Evolutionary conservation across 352 stramenopile species (phyloP).

Genomic region (Pythium grandisporangium): DNA sequence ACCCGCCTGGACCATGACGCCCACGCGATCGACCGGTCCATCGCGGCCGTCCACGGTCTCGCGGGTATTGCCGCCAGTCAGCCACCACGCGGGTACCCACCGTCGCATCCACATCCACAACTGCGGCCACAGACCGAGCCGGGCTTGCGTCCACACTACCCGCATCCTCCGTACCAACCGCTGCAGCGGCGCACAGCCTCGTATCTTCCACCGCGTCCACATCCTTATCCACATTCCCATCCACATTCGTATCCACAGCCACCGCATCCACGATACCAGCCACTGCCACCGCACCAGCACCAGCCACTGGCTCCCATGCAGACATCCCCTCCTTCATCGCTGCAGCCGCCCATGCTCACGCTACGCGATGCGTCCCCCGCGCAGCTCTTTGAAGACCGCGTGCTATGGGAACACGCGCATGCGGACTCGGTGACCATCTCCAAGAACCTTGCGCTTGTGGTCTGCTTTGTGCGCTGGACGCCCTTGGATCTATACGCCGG

Average conservation of each 20-base stretch:
- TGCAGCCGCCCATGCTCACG: background rate
- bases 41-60: too few relatives aligned
- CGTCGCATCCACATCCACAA: background rate
- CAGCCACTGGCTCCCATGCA: background rate
- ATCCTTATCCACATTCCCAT: constrained; percentile 1
- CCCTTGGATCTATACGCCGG: constrained; percentile 28
- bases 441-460: constrained; percentile 54
- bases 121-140: too few relatives aligned
- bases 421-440: constrained; percentile 21
- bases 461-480: constrained; percentile 36
- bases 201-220: background rate
- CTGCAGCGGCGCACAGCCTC: background rate
- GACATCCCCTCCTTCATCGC: background rate
- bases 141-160: too few relatives aligned
- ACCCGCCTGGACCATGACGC: too few relatives aligned
- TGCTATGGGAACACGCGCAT: constrained; percentile 47
- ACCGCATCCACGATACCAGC: background rate
- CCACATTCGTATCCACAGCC: background rate
- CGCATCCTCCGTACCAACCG: too few relatives aligned
- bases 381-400: constrained; percentile 30
- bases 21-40: too few relatives aligned
- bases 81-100: too few relatives aligned
- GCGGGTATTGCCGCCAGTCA: too few relatives aligned
- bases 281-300: constrained; percentile 5
- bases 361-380: constrained; percentile 7